These are phyloP conservation scores for Penicillium brevicompactum DNA, from an alignment of 2,329 filamentous ascomycete genomes.

Conservation along the genomic window DNA sequence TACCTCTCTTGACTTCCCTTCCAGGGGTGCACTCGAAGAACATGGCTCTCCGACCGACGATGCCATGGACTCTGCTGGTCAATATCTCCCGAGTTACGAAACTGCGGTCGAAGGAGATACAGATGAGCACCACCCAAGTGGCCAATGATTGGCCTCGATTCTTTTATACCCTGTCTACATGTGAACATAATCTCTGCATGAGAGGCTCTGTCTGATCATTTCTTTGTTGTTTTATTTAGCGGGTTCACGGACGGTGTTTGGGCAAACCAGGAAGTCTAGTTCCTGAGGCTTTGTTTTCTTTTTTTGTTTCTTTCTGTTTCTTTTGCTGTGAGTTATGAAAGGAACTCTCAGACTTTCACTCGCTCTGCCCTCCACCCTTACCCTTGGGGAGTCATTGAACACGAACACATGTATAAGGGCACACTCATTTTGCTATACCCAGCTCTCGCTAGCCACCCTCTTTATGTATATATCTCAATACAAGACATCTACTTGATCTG, in stretches of 20 bases:
- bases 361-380: neutral
- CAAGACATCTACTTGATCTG: neutral
- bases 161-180: constrained; percentile 3
- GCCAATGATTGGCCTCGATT: constrained; percentile 1
- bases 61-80: constrained; percentile 1
- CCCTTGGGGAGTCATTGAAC: constrained; percentile 9
- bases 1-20: constrained; percentile 44
- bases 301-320: neutral
- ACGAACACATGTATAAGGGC: constrained; percentile 19
- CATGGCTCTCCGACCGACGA: neutral
- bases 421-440: constrained; percentile 8
- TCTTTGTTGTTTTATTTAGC: constrained; percentile 24
- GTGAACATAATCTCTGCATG: constrained; percentile 16
- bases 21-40: constrained; percentile 5
- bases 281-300: constrained; percentile 11
- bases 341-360: too few relatives aligned
- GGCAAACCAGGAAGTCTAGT: constrained; percentile 15
- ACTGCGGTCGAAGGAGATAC: constrained; percentile 18
- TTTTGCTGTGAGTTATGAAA: too few relatives aligned
- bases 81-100: constrained; percentile 23
- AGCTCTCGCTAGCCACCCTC: neutral
- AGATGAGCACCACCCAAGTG: constrained; percentile 7
- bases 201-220: constrained; percentile 8
- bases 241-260: constrained; percentile 26
- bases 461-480: constrained; percentile 3